A percentile compares a stretch with the other conserved stretches of the same genome.
Conservation (phyloP, 2,329 filamentous ascomycete genomes). For the Moelleriella libera region DNA sequence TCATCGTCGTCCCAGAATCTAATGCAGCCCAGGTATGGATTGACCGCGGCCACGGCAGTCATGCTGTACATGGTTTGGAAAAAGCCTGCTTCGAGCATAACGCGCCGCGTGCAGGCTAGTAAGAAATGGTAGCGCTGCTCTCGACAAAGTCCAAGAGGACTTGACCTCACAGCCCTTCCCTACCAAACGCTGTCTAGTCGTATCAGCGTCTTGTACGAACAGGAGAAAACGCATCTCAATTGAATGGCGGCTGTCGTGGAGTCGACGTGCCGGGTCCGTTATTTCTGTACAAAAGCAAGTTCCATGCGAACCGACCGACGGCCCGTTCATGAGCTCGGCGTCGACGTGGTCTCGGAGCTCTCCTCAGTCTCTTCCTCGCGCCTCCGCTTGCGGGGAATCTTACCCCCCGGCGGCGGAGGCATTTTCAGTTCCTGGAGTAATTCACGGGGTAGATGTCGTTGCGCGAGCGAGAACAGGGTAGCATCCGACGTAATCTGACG, state of each 20-base stretch:
- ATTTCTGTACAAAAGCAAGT: too few species aligned
- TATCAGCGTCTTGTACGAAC: not conserved
- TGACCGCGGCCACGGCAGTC: constrained; percentile 71
- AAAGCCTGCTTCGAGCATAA: constrained; percentile 63
- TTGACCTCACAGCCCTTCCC: not conserved
- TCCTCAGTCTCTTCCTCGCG: constrained; percentile 19
- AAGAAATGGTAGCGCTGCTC: constrained; percentile 47
- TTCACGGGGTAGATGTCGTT: constrained; percentile 69
- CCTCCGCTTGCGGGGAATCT: constrained; percentile 25
- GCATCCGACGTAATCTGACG: constrained; percentile 56
- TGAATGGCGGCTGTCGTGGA: too few species aligned
- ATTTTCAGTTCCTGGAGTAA: constrained; percentile 71
- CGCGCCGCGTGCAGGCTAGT: constrained; percentile 62
- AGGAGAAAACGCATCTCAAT: not conserved
- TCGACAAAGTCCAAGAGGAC: not conserved
- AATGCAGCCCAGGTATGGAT: constrained; percentile 54
- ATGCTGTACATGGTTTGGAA: constrained; percentile 96
- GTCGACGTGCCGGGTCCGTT: too few species aligned
- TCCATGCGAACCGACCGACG: too few species aligned
- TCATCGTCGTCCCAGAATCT: not conserved
- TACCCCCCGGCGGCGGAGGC: constrained; percentile 39
- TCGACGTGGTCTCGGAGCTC: constrained; percentile 12
- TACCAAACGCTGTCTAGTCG: not conserved
- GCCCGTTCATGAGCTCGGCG: constrained; percentile 2
- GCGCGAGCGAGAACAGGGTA: constrained; percentile 77